Percentiles rank a stretch among this genome's conserved stretches.
phyloP scores from a whole-genome alignment of 805 yeast genomes.

The Diddensiella caesifluorescens region DNA sequence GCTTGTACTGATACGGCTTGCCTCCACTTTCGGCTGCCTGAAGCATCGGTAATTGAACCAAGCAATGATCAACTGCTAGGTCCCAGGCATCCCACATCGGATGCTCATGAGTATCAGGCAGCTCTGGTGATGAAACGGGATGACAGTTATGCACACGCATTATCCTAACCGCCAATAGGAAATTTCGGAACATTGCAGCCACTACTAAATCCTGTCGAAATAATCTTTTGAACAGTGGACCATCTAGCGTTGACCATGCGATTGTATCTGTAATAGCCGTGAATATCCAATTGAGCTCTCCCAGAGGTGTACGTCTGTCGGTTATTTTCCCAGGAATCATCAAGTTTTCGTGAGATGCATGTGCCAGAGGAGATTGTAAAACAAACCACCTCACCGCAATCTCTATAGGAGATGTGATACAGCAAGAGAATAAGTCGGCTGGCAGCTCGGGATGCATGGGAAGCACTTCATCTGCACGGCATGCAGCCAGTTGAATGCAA shows the following conservation, averaged over 20 bases:
- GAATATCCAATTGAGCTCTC: conserved; percentile 95
- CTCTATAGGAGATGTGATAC: conserved; percentile 92
- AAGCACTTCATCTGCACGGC: conserved; percentile 74
- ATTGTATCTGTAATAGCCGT: conserved; percentile 97
- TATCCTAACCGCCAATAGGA: conserved; percentile 82
- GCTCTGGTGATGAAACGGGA: conserved; percentile 88
- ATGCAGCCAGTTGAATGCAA: conserved; percentile 91
- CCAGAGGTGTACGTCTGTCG: conserved; percentile 90
- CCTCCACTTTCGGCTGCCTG: conserved; percentile 33
- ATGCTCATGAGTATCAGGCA: conserved; percentile 79
- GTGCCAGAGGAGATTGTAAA: conserved; percentile 48
- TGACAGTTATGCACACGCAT: conserved; percentile 93
- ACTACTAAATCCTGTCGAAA: conserved; percentile 96
- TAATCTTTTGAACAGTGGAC: conserved; percentile 80
- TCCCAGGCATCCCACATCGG: conserved; percentile 99
- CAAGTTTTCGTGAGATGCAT: conserved; percentile 35
- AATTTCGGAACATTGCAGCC: conserved; percentile 91
- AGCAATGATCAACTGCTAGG: conserved; percentile 88
- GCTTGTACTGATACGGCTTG: conserved; percentile 41
- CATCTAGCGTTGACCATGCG: conserved; percentile 90
- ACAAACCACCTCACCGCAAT: conserved; percentile 89
- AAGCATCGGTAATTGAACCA: conserved; percentile 43
- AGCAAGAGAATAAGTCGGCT: conserved; percentile 92
- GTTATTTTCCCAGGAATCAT: conserved; percentile 85
- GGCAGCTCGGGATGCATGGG: conserved; percentile 95